Conservation (phyloP, 306 rosid species). For the Geum urbanum region DNA sequence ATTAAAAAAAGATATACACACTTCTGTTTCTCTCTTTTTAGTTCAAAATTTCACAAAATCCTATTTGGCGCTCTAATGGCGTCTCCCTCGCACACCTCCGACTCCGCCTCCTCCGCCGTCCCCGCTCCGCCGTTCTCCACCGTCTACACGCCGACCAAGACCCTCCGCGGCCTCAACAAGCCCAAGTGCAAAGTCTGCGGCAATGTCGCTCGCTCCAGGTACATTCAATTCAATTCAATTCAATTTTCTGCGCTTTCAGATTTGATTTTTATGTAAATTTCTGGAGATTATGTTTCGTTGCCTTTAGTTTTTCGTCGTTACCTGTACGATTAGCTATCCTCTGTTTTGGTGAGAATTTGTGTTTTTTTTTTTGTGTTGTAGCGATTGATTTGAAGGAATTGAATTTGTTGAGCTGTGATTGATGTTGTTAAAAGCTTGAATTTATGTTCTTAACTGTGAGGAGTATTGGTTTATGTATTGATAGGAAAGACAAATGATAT, state of each 20-base stretch:
- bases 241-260: background rate
- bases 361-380: background rate
- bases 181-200: constrained; percentile 85
- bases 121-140: constrained; percentile 19
- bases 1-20: background rate
- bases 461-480: background rate
- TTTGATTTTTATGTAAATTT: background rate
- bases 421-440: background rate
- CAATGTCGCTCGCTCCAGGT: constrained; percentile 98
- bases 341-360: background rate
- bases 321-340: background rate
- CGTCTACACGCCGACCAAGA: constrained; percentile 46
- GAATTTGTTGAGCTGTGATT: background rate
- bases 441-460: background rate
- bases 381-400: constrained; percentile 1
- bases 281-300: background rate
- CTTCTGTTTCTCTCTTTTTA: background rate
- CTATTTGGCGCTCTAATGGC: constrained; percentile 33
- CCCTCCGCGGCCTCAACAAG: constrained; percentile 63
- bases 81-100: constrained; percentile 34
- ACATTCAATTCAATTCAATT: background rate
- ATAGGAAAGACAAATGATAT: background rate
- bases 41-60: background rate
- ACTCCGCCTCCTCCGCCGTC: constrained; percentile 13
- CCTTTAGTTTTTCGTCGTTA: background rate